phyloP scores from a whole-genome alignment of 2,329 filamentous ascomycete genomes.

The Phaeosphaeriaceae sp. region DNA sequence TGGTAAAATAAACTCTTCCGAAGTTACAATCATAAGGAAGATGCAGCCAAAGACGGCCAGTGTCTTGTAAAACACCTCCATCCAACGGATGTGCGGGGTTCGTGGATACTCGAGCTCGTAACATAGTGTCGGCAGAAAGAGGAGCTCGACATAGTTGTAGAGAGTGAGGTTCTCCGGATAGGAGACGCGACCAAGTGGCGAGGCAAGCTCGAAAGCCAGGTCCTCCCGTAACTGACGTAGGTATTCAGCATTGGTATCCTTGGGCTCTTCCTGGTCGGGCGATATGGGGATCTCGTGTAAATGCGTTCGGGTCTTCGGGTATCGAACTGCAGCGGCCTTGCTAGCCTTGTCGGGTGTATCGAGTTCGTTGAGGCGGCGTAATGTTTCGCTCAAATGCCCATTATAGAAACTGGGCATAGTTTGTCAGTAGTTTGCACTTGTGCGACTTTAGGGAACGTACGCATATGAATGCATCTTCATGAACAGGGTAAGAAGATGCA shows the following conservation, averaged over 20 bases:
- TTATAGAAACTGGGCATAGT: slow-evolving; percentile 75
- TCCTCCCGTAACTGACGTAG: slow-evolving; percentile 79
- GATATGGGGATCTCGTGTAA: slow-evolving; percentile 58
- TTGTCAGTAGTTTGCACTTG: neutral
- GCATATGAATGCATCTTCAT: slow-evolving; percentile 99
- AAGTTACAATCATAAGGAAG: slow-evolving; percentile 88
- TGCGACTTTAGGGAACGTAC: slow-evolving; percentile 18
- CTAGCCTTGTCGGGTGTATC: slow-evolving; percentile 77
- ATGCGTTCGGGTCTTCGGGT: slow-evolving; percentile 63
- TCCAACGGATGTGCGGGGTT: slow-evolving; percentile 75
- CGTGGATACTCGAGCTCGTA: slow-evolving; percentile 98
- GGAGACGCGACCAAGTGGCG: slow-evolving; percentile 84
- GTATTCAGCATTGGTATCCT: slow-evolving; percentile 40
- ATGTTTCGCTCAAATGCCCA: slow-evolving; percentile 87
- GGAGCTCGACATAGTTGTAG: slow-evolving; percentile 82
- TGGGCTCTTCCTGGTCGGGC: slow-evolving; percentile 54
- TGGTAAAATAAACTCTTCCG: slow-evolving; percentile 94
- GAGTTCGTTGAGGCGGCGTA: slow-evolving; percentile 78
- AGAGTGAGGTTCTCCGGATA: slow-evolving; percentile 89
- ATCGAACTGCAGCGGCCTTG: slow-evolving; percentile 74
- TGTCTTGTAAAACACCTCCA: slow-evolving; percentile 82
- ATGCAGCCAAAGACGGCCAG: slow-evolving; percentile 94
- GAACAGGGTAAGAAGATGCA: slow-evolving; percentile 88
- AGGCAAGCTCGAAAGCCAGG: slow-evolving; percentile 88
- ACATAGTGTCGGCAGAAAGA: slow-evolving; percentile 93